Conservation (phyloP, 345 rosid genomes). For the Gynandropsis gynandra region DNA sequence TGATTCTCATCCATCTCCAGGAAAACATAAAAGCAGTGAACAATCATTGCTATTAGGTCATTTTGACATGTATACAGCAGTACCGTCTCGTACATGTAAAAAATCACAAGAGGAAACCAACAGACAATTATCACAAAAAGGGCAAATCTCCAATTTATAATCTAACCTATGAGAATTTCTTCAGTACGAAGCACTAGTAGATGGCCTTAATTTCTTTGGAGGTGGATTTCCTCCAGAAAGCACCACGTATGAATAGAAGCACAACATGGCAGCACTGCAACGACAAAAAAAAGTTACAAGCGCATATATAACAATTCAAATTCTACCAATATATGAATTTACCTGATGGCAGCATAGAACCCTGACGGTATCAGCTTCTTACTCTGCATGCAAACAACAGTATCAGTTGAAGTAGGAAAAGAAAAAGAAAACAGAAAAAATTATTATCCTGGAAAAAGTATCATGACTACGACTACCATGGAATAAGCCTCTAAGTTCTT, state of each 20-base stretch:
- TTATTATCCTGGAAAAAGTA: slow-evolving; percentile 3
- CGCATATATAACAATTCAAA: too few species aligned
- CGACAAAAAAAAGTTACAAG: neutral
- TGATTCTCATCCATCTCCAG: too few species aligned
- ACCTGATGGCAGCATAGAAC: slow-evolving; percentile 31
- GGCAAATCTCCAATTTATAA: slow-evolving; percentile 2
- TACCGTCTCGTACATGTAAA: too few species aligned
- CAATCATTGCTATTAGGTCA: too few species aligned
- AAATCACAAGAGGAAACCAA: too few species aligned
- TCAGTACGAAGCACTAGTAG: slow-evolving; percentile 34
- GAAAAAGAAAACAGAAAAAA: slow-evolving; percentile 6
- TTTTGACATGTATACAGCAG: too few species aligned
- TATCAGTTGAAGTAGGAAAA: slow-evolving; percentile 14
- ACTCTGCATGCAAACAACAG: slow-evolving; percentile 47
- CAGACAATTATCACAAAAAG: too few species aligned
- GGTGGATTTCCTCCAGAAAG: slow-evolving; percentile 95
- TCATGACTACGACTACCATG: slow-evolving; percentile 36
- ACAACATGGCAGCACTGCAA: slow-evolving; percentile 76
- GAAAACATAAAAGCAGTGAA: too few species aligned
- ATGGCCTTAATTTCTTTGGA: slow-evolving; percentile 67
- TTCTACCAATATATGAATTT: too few species aligned
- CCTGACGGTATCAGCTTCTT: slow-evolving; percentile 65
- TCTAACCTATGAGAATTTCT: slow-evolving; percentile 3
- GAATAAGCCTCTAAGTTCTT: slow-evolving; percentile 54
- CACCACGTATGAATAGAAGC: slow-evolving; percentile 68